Percentiles rank a stretch among this genome's conserved stretches.
Evolutionary conservation across 2,329 filamentous ascomycete species (phyloP).

Genomic region (Nigrospora sphaerica): DNA sequence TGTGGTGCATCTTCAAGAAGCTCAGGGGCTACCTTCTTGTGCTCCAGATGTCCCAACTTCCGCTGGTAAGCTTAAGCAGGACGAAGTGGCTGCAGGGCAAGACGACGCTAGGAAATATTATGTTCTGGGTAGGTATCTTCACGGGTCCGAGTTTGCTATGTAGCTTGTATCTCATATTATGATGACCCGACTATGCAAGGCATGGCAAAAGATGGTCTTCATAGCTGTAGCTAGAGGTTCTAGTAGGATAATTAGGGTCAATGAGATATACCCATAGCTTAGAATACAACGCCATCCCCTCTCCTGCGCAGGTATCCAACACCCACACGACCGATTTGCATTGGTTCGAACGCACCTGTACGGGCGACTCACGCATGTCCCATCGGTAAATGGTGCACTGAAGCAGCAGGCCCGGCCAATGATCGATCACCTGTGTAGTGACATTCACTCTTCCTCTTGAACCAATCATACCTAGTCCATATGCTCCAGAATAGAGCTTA

Average conservation of each 20-base stretch:
- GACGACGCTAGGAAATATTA: slow-evolving; percentile 60
- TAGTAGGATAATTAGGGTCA: too few species aligned
- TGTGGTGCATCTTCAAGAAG: slow-evolving; percentile 77
- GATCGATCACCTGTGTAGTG: too few species aligned
- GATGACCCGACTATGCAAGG: not conserved
- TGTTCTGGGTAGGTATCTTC: slow-evolving; percentile 76
- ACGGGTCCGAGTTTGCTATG: slow-evolving; percentile 64
- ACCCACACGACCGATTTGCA: too few species aligned
- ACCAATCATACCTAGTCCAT: not conserved
- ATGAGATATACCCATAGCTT: too few species aligned
- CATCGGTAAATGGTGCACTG: too few species aligned
- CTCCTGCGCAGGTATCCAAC: too few species aligned
- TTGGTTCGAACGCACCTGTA: too few species aligned
- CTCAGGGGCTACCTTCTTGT: slow-evolving; percentile 65
- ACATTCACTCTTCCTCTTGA: not conserved
- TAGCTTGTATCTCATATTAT: slow-evolving; percentile 53
- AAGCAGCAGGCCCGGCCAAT: too few species aligned
- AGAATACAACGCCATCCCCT: too few species aligned
- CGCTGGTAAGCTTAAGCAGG: slow-evolving; percentile 59
- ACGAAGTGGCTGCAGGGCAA: slow-evolving; percentile 58
- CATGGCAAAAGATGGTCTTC: too few species aligned
- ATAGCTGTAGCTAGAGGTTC: too few species aligned
- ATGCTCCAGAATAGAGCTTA: slow-evolving; percentile 29
- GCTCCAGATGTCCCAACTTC: slow-evolving; percentile 69
- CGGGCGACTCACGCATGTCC: too few species aligned